Percentiles rank a stretch among this genome's conserved stretches.
Evolutionary conservation across 306 rosid species (phyloP).

Genomic region (Benincasa hispida): DNA sequence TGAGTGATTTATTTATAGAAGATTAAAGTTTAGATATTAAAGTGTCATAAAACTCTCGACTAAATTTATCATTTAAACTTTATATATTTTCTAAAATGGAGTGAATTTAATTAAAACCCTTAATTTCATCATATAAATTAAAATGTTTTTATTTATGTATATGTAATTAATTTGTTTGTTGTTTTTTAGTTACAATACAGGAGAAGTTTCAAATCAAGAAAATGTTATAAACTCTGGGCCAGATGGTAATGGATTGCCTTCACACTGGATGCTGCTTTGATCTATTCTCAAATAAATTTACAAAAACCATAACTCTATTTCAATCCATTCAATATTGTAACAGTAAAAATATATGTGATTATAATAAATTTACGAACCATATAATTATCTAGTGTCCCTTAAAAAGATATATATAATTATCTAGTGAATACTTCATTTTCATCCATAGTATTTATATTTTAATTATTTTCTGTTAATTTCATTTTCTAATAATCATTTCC

Average conservation of each 20-base stretch:
- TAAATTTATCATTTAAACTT: no score
- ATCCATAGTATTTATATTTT: no score
- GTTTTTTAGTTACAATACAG: neutral
- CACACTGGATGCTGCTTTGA: constrained; percentile 4
- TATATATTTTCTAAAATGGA: neutral
- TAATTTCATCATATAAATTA: no score
- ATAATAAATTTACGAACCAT: neutral
- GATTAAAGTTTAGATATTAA: no score
- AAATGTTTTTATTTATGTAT: neutral
- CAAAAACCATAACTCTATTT: neutral
- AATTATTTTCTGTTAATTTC: no score
- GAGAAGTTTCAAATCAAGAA: neutral
- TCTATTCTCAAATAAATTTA: neutral
- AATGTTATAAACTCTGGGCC: neutral
- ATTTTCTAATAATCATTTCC: neutral
- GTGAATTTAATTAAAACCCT: no score
- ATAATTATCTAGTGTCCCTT: neutral
- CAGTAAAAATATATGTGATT: neutral
- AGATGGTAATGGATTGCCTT: neutral
- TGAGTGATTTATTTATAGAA: no score
- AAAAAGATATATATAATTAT: no score
- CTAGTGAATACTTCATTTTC: neutral
- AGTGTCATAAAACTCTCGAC: no score
- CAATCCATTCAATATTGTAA: neutral
- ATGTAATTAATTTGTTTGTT: neutral